phyloP scores from a whole-genome alignment of 768 basidiomycete species.

The Russula ochroleuca region DNA sequence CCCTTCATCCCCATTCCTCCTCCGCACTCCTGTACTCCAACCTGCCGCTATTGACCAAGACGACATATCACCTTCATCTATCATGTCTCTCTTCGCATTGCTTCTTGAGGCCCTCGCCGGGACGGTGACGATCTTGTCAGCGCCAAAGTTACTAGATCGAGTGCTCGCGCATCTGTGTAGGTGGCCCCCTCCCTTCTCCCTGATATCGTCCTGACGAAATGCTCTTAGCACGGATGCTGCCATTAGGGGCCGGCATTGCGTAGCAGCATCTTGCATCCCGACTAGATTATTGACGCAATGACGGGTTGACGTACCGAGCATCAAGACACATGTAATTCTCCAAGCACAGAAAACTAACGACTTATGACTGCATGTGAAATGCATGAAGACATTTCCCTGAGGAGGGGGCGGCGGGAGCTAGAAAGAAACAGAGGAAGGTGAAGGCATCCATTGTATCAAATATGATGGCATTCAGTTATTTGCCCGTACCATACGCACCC shows the following conservation, averaged over 20 bases:
- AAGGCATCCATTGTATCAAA: background rate
- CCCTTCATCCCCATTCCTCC: background rate
- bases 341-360: background rate
- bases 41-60: background rate
- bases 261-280: background rate
- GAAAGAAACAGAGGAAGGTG: background rate
- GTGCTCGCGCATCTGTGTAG: constrained; percentile 15
- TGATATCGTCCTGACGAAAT: background rate
- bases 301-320: background rate
- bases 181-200: background rate
- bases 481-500: background rate
- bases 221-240: constrained; percentile 9
- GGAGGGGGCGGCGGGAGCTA: background rate
- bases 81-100: constrained; percentile 1
- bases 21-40: no score
- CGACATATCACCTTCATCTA: background rate
- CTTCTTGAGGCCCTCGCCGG: background rate
- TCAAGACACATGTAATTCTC: background rate
- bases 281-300: background rate
- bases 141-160: constrained; percentile 11
- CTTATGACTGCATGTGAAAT: background rate
- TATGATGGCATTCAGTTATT: background rate
- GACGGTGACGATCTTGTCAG: constrained; percentile 8
- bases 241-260: constrained; percentile 21
- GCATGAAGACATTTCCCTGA: background rate